A percentile compares a stretch with the other conserved stretches of the same genome.
phyloP scores from a whole-genome alignment of 2,329 filamentous ascomycete genomes.

The Colletotrichum sp. region DNA sequence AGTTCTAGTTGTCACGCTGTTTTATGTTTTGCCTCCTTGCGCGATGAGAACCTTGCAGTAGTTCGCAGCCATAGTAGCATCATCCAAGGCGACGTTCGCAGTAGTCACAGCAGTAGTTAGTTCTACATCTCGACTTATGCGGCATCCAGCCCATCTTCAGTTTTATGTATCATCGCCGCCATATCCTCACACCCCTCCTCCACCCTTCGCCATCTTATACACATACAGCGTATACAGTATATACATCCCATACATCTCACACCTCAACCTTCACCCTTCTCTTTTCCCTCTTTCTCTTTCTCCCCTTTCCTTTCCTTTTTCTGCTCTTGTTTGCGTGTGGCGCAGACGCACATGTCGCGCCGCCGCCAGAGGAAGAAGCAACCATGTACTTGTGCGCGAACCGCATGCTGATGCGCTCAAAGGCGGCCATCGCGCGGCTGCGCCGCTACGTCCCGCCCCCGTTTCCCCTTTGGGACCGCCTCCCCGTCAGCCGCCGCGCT shows the following conservation, averaged over 20 bases:
- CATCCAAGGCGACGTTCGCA: background rate
- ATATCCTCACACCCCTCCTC: background rate
- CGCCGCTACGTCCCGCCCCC: conserved; percentile 65
- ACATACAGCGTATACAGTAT: background rate
- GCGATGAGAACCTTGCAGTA: background rate
- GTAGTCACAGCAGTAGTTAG: background rate
- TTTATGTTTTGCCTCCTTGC: background rate
- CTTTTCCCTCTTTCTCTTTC: background rate
- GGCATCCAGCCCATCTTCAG: background rate
- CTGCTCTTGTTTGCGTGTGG: background rate
- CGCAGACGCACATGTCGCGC: background rate
- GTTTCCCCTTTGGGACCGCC: conserved; percentile 65
- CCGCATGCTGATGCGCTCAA: conserved; percentile 21
- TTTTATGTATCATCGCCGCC: background rate
- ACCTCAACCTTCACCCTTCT: background rate
- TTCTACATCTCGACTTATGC: background rate
- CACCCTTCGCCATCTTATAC: background rate
- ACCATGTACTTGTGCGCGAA: conserved; percentile 23
- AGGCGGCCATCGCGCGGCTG: conserved; percentile 66
- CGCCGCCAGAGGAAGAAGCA: background rate
- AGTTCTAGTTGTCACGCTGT: background rate
- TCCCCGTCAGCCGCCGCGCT: conserved; percentile 72
- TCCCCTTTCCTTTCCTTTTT: background rate
- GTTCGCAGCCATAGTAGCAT: background rate
- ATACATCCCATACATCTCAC: background rate